Evolutionary conservation across 2,329 filamentous ascomycete species (phyloP), one percentile per base, ranked within the genome.

Genomic region (Malbranchea cinnamomea): DNA sequence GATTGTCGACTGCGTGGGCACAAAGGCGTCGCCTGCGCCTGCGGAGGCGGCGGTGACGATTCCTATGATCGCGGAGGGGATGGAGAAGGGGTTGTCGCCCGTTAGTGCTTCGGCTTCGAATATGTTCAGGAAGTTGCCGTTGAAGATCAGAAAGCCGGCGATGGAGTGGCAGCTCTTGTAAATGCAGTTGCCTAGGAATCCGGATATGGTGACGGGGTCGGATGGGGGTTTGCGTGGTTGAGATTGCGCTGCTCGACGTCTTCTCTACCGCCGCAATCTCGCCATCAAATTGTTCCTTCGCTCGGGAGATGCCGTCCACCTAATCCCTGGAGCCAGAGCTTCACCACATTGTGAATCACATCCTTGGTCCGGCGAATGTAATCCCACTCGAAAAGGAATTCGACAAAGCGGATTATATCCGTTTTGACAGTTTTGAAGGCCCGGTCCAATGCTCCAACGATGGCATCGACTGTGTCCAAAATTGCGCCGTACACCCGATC

Each of bases 331-430:
- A 26, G 25, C 27, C n/a, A 37, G n/a, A 34, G 19, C 14, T 30
- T 35, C 6, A 26, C 11, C 5, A 36, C 10, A 13, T 41, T 41
- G 8, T 35, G 18, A 5, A 39, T 18, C 4, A 37, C 37, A 21
- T 34, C 10, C 22, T 41, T 37, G 22, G 30, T 34, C 2, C 39
- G 32, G 4, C 23, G n/a, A 19, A 41, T 39, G 13, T 41, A 37
- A 18, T 34, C 33, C 39, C 39, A 41, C 7, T 37, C 18, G 16
- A 41, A 39, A 1, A 41, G 24, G 7, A 38, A 32, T 20, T 36
- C 14, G 2, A 39, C 6, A 9, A 27, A 41, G 1, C 26, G 21
- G 8, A 41, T 22, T 1, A 41, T 4, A 5, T 32, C 28, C 6
- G 34, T n/a, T 17, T 39, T 36, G 12, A 39, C 12, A 8, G 7